Conservation (phyloP, 225 moss, liverwort and hornwort genomes). For the Pseudisothecium myosuroides region DNA sequence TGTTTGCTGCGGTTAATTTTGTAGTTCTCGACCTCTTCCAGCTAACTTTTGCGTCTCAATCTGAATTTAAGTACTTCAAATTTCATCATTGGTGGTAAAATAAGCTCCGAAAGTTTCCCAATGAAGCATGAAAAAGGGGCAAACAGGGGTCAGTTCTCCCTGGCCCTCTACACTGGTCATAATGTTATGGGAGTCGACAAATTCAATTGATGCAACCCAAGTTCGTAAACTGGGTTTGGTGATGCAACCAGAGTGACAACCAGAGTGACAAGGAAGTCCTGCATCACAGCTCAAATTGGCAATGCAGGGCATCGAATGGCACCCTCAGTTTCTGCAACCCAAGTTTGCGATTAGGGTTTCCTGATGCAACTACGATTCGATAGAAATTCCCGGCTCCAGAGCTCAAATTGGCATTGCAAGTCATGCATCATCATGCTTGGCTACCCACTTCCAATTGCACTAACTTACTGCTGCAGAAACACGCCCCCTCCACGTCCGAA, state of each 20-base stretch:
- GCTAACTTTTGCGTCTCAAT: neutral
- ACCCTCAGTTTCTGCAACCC: neutral
- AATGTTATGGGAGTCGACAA: too few species aligned
- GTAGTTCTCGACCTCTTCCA: neutral
- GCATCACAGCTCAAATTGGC: neutral
- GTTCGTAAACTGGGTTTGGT: neutral
- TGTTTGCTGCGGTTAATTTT: neutral
- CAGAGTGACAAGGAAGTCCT: neutral
- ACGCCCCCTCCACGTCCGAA: neutral
- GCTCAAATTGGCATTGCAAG: neutral
- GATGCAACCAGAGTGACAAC: neutral
- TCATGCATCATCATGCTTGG: neutral
- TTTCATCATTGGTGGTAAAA: neutral
- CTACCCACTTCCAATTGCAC: neutral
- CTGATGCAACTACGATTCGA: neutral
- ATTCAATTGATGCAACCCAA: neutral
- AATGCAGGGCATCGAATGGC: too few species aligned
- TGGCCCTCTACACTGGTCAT: neutral
- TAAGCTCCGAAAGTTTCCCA: neutral
- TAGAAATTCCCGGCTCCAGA: neutral
- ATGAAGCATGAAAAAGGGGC: neutral
- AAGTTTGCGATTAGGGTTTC: neutral
- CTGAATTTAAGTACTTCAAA: neutral
- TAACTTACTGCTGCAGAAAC: neutral
- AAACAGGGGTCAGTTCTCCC: neutral